These are phyloP conservation scores for Babesia gibsoni DNA, from an alignment of 169 alveolate species.

Conservation along the genomic window DNA sequence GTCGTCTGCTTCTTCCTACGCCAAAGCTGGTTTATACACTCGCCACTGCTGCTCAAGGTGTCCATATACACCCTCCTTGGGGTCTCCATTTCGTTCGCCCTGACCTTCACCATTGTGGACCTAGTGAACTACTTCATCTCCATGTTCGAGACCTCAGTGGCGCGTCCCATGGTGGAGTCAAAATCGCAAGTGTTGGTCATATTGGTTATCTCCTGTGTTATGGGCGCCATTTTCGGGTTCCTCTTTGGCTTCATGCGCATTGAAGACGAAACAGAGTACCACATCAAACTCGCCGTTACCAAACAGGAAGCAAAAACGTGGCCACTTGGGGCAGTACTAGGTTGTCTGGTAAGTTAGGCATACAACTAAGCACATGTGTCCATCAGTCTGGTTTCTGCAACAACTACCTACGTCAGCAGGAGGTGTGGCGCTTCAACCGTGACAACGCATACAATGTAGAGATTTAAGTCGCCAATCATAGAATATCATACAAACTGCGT, in stretches of 20 bases:
- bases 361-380: background rate
- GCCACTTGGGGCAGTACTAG: conserved; percentile 90
- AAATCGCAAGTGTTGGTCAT: conserved; percentile 85
- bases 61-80: conserved; percentile 92
- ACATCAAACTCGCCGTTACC: conserved; percentile 86
- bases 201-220: conserved; percentile 80
- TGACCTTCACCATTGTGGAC: conserved; percentile 89
- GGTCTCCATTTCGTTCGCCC: conserved; percentile 90
- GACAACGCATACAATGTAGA: conserved; percentile 82
- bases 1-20: conserved; percentile 87
- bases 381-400: conserved; percentile 77
- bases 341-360: conserved; percentile 79
- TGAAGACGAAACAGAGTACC: conserved; percentile 87
- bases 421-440: conserved; percentile 66
- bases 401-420: conserved; percentile 79
- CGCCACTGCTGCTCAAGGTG: conserved; percentile 78
- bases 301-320: conserved; percentile 89
- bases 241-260: conserved; percentile 92
- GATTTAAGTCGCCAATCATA: conserved; percentile 52
- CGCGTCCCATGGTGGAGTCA: conserved; percentile 88
- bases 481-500: too few relatives aligned
- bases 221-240: conserved; percentile 93
- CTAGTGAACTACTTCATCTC: conserved; percentile 85
- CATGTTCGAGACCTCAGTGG: conserved; percentile 75
- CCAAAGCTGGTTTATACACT: conserved; percentile 85